Base-by-base conservation (phyloP, 805 yeast species). In the Gaillardinia entomophila region DNA sequence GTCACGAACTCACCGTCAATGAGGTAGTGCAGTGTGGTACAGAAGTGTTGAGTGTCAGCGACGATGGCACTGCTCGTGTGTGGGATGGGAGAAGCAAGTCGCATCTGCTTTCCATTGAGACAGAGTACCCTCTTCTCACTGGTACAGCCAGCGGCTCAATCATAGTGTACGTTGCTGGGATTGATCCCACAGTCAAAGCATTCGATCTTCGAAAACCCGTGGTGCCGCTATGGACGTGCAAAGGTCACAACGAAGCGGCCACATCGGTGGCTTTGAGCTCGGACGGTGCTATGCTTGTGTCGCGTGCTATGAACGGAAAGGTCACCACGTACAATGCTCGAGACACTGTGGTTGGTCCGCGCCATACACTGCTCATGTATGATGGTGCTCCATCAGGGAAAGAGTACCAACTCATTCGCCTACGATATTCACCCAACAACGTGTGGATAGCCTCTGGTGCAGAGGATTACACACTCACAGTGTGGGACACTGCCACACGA, bases 1-100 rank as follows among this genome's bases (percentile, higher is more conserved):
- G 73, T 2, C 82, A 78, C 46, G 56, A 53, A 3, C 56, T 60
- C 10, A 66, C 72, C 4, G 75, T 82, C 2, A 83, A 84, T 46
- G 72, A 79, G 40, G 56, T 83, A 2, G 70, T 53, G 15, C 48
- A 52, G 8, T 36, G 48, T 36, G 47, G 42, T 34, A 52, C 61
- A 27, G 34, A 57, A 6, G 67, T 73, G 2, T 33, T 51, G 8
- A 71, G 84, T 24, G 85, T 75, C 3, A 68, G 79, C 7, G 95
- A 85, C 43, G 87, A 79, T 45, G 86, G 88, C 0, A 37, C 56
- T 3, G 61, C 73, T 1, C 60, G 61, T 6, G 32, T 79, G 1
- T 85, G 90, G 90, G 95, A 85, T 42, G 54, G 63, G 16, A 57
- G 87, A 35, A 62, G 69, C n/a, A 79, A 74, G 42, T 43, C 46